Evolutionary conservation across 345 rosid species (phyloP), one percentile per base, ranked within the genome.

Genomic region (Pistacia atlantica): DNA sequence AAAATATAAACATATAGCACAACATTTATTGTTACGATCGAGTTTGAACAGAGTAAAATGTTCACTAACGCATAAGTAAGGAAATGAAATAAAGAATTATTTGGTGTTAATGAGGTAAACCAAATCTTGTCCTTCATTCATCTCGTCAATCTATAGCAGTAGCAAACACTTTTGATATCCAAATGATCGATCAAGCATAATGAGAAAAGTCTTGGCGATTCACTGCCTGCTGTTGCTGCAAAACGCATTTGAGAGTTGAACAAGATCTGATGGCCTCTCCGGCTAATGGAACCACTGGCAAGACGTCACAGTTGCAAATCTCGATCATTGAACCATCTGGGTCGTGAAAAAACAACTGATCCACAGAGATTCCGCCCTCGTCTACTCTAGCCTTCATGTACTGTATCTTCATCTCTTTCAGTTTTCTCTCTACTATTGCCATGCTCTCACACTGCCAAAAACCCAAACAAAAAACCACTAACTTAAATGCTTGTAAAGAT

Each of bases 321-420:
- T 90, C 94, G 35, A 90, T 87, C 92, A 87, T 90, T 11, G 70
- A 79, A 2, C 89, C 90, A 67, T 90, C 89, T 17, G 91, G 92
- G 84, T 90, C 92, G 20, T 90, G 91, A 17, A 87, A 90, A 75
- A 90, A 89, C 18, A 90, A 51, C 48, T 89, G 94, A 67, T 90
- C 91, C 8, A 90, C 89, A 1, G 31, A 45, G 35, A 87, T 80
- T 31, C 89, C 88, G 1, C 83, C 81, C 25, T 89, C 92, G 38
- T 85, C 89, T 4, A 87, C 90, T 11, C 67, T 71, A 0, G 71
- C 80, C 8, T 73, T 83, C 12, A 80, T 86, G 74, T 79, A 87
- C 66, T 83, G 79, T 25, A 87, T 80, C 69, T 72, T 74, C 90
- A 89, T 82, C 69, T 86, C 92, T 10, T 75, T 77, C 82, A 90